A percentile compares a stretch with the other conserved stretches of the same genome.
Evolutionary conservation across 495 filamentous ascomycete species (phyloP).

Genomic region (Evansstolkia leycettana): DNA sequence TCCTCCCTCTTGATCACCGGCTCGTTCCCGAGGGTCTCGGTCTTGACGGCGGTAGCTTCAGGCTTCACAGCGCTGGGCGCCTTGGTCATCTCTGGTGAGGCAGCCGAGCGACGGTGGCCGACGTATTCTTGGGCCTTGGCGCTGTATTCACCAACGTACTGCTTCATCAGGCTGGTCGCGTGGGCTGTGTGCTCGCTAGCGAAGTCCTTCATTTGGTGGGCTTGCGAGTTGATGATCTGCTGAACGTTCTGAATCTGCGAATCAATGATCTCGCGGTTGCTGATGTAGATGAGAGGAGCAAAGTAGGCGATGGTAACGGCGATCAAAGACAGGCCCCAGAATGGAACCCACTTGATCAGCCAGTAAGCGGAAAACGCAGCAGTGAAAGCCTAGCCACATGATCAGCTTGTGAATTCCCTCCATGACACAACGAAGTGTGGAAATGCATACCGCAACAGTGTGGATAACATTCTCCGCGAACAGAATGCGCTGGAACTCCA

Average conservation of each 20-base stretch:
- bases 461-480: slow-evolving; percentile 86
- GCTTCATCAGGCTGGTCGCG: slow-evolving; percentile 63
- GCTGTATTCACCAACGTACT: slow-evolving; percentile 73
- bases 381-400: slow-evolving; percentile 50
- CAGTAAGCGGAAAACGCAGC: slow-evolving; percentile 80
- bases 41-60: slow-evolving; percentile 23
- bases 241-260: slow-evolving; percentile 59
- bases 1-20: slow-evolving; percentile 30
- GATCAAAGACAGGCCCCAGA: slow-evolving; percentile 84
- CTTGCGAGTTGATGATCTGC: slow-evolving; percentile 68
- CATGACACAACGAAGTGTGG: background rate
- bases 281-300: slow-evolving; percentile 78
- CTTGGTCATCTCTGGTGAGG: slow-evolving; percentile 33
- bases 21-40: slow-evolving; percentile 46
- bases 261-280: slow-evolving; percentile 91
- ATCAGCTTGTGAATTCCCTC: slow-evolving; percentile 8
- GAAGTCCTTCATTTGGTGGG: slow-evolving; percentile 64
- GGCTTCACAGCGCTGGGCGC: slow-evolving; percentile 19
- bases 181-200: slow-evolving; percentile 71
- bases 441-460: slow-evolving; percentile 61
- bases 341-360: slow-evolving; percentile 83
- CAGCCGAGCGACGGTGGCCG: slow-evolving; percentile 37
- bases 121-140: slow-evolving; percentile 73
- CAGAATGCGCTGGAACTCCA: slow-evolving; percentile 88
- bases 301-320: slow-evolving; percentile 67